phyloP scores from a whole-genome alignment of 78 protist species.

The Fonticula alba region DNA sequence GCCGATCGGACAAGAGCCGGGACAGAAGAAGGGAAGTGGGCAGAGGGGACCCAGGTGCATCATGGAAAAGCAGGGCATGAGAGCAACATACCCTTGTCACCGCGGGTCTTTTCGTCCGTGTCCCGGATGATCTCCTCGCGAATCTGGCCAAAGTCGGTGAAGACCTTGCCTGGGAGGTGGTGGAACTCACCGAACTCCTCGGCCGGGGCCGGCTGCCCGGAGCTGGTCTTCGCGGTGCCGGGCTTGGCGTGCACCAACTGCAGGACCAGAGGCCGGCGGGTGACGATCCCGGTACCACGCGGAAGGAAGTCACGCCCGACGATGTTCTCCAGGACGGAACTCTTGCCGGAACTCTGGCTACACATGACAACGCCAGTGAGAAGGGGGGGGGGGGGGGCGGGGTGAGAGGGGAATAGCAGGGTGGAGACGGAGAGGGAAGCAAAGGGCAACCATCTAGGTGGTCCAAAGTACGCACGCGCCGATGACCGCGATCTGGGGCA shows the following conservation, averaged over 20 bases:
- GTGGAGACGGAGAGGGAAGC: no score
- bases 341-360: not conserved
- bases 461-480: no score
- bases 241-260: not conserved
- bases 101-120: constrained; percentile 17
- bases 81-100: constrained; percentile 18
- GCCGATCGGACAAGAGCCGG: no score
- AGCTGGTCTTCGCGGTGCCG: not conserved
- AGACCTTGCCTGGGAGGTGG: constrained; percentile 1
- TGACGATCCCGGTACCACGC: constrained; percentile 21
- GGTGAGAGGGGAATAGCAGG: no score
- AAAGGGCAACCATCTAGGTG: no score
- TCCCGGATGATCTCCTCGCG: constrained; percentile 16
- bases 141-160: constrained; percentile 4
- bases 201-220: not conserved
- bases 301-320: constrained; percentile 20
- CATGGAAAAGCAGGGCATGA: no score
- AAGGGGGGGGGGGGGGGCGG: no score
- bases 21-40: no score
- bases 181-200: constrained; percentile 20
- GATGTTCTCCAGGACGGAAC: constrained; percentile 9
- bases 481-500: constrained; percentile 21
- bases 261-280: constrained; percentile 13
- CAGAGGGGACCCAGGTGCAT: no score
- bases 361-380: no score